These are phyloP conservation scores for barley (Hordeum vulgare) DNA, from an alignment of 176 grass and related monocot genomes.

Conservation along the genomic window MorexV3_pseudomolecules_assembly NC_058524.1:51272120-51272619, in stretches of 20 bases:
- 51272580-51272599: no score
- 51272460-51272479: neutral
- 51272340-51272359: slow-evolving; percentile 4
- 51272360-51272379: neutral
- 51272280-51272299: neutral
- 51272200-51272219: neutral
- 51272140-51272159: neutral
- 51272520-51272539: neutral
- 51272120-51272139: slow-evolving; percentile 54
- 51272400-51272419: neutral
- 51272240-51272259: no score
- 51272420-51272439: neutral
- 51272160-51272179: neutral
- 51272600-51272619: no score
- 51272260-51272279: neutral
- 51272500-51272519: neutral
- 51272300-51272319: neutral
- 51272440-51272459: neutral
- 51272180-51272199: neutral
- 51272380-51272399: neutral
- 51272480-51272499: neutral
- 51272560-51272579: neutral
- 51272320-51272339: neutral
- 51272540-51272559: neutral
- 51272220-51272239: no score